Conservation (phyloP, 2,329 filamentous ascomycete genomes). For the Lasiodiplodia hormozganensis region DNA sequence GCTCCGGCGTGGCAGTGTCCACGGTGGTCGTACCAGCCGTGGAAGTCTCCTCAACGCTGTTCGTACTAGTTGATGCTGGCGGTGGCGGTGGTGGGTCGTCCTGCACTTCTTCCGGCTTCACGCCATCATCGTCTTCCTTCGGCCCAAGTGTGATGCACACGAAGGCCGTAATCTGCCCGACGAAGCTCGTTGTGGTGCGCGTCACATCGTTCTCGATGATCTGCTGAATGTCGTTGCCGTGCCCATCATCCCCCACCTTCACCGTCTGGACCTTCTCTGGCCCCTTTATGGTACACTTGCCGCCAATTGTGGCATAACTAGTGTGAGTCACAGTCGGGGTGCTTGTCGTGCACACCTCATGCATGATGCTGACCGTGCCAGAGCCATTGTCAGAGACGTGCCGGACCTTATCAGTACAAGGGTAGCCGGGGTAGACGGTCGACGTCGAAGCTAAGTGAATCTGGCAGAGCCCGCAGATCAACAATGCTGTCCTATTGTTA, state of each 20-base stretch:
- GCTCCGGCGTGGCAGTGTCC: too few species aligned
- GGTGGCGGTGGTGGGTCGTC: background rate
- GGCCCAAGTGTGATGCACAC: background rate
- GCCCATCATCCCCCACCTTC: background rate
- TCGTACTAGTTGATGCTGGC: too few species aligned
- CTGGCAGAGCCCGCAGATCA: background rate
- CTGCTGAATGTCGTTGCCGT: background rate
- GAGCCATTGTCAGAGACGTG: background rate
- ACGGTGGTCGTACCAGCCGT: too few species aligned
- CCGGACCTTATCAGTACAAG: background rate
- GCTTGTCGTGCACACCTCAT: background rate
- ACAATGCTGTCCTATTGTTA: background rate
- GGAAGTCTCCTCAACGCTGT: too few species aligned
- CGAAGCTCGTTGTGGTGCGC: background rate
- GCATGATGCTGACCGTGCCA: background rate
- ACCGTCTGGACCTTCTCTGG: too few species aligned
- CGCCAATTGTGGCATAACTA: background rate
- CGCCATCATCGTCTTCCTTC: background rate
- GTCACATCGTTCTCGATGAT: background rate
- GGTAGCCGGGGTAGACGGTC: background rate
- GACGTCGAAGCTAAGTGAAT: background rate
- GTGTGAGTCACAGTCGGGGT: background rate
- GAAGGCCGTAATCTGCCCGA: background rate
- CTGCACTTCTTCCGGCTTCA: background rate
- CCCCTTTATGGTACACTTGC: background rate